A percentile compares a stretch with the other conserved stretches of the same genome.
phyloP scores from a whole-genome alignment of 257 asterid species.

The Paulownia fortunei region DNA sequence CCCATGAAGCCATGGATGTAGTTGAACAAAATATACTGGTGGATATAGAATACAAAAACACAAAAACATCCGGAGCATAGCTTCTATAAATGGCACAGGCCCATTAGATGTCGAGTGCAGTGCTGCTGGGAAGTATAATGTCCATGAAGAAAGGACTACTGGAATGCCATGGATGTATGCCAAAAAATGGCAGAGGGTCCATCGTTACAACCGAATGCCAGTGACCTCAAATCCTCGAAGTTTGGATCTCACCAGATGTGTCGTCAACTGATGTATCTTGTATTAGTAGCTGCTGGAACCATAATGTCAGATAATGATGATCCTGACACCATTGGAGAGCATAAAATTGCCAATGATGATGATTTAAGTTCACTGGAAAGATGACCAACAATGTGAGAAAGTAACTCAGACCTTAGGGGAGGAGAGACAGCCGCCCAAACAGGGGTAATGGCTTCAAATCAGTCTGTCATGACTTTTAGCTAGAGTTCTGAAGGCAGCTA shows the following conservation, averaged over 20 bases:
- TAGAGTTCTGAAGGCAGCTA: not conserved
- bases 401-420: not conserved
- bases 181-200: slow-evolving; percentile 1
- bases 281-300: not conserved
- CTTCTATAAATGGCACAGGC: not conserved
- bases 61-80: not conserved
- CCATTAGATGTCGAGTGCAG: not conserved
- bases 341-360: not conserved
- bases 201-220: not conserved
- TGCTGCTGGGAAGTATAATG: not conserved
- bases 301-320: not conserved
- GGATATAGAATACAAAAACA: not conserved
- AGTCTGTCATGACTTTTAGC: not conserved
- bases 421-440: slow-evolving; percentile 7
- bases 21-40: not conserved
- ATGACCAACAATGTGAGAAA: not conserved
- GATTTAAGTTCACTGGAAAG: not conserved
- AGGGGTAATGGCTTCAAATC: not conserved
- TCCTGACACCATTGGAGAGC: slow-evolving; percentile 1
- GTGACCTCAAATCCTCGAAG: not conserved
- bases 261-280: not conserved
- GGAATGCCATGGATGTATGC: not conserved
- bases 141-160: not conserved
- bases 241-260: not conserved
- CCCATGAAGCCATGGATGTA: slow-evolving; percentile 8